phyloP scores from a whole-genome alignment of 352 stramenopile species.

The Aphanomyces astaci region DNA sequence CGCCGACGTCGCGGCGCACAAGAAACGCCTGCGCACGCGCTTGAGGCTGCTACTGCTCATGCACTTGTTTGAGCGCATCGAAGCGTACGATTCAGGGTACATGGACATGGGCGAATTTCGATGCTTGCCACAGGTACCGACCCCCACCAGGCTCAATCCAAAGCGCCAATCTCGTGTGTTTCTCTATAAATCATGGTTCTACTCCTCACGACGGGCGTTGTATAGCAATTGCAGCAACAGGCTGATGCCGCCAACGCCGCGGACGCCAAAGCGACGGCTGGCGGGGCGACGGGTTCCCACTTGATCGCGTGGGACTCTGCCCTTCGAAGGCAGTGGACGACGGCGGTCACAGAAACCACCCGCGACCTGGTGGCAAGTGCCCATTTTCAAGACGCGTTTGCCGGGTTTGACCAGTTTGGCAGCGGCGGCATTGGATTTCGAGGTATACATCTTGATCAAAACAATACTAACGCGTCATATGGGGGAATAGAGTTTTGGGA shows the following conservation, averaged over 20 bases:
- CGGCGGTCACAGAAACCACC: background rate
- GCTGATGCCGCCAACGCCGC: background rate
- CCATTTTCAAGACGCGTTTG: constrained; percentile 14
- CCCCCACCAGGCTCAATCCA: too few relatives aligned
- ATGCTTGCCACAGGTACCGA: constrained; percentile 17
- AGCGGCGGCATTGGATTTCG: constrained; percentile 9
- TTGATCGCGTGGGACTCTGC: constrained; percentile 6
- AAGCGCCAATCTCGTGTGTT: too few relatives aligned
- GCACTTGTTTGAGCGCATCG: constrained; percentile 17
- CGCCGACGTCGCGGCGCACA: background rate
- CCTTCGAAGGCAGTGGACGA: background rate
- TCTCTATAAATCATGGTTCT: too few relatives aligned
- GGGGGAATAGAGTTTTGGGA: constrained; percentile 22
- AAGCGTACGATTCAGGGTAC: constrained; percentile 17
- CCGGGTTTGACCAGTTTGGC: constrained; percentile 17
- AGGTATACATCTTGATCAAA: background rate
- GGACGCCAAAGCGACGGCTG: too few relatives aligned
- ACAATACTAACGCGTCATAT: background rate
- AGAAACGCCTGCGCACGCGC: constrained; percentile 6
- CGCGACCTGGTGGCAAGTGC: background rate
- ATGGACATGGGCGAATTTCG: constrained; percentile 23
- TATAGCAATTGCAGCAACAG: too few relatives aligned
- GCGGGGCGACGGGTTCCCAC: too few relatives aligned
- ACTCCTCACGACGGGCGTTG: too few relatives aligned
- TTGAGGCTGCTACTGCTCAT: background rate